Conservation (phyloP, 2,329 filamentous ascomycete genomes). For the Helicocarpus griseus region DNA sequence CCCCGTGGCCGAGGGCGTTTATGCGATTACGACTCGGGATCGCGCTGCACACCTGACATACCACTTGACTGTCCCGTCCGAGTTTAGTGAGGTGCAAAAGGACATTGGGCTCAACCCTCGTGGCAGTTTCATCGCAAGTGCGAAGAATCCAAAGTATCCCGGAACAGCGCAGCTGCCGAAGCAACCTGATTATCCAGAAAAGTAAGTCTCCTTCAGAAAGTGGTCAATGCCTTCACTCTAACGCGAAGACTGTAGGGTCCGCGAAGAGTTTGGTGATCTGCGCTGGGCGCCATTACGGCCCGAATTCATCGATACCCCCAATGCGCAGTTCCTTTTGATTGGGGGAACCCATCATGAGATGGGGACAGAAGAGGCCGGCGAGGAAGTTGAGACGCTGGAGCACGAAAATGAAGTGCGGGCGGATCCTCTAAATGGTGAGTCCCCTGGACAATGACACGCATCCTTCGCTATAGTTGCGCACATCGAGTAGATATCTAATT, state of each 20-base stretch:
- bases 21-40: conserved; percentile 65
- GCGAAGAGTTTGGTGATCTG: conserved; percentile 60
- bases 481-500: too few species aligned
- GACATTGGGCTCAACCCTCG: conserved; percentile 62
- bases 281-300: conserved; percentile 68
- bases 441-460: too few species aligned
- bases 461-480: too few species aligned
- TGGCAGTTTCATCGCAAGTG: conserved; percentile 68
- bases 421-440: conserved; percentile 45
- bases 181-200: conserved; percentile 58
- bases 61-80: conserved; percentile 61
- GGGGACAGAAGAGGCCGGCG: conserved; percentile 53
- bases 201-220: conserved; percentile 39
- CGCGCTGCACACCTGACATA: conserved; percentile 70
- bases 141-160: conserved; percentile 66
- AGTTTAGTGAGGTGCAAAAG: conserved; percentile 61
- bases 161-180: conserved; percentile 55
- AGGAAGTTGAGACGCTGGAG: conserved; percentile 65
- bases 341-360: conserved; percentile 42
- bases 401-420: conserved; percentile 64
- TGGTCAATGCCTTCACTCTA: background rate
- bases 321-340: conserved; percentile 69
- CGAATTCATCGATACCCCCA: conserved; percentile 62
- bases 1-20: conserved; percentile 76
- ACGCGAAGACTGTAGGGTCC: conserved; percentile 41